Percentiles rank a stretch among this genome's conserved stretches.
phyloP scores from a whole-genome alignment of 108 stramenopile species.

The Skeletonema marinoi region DNA sequence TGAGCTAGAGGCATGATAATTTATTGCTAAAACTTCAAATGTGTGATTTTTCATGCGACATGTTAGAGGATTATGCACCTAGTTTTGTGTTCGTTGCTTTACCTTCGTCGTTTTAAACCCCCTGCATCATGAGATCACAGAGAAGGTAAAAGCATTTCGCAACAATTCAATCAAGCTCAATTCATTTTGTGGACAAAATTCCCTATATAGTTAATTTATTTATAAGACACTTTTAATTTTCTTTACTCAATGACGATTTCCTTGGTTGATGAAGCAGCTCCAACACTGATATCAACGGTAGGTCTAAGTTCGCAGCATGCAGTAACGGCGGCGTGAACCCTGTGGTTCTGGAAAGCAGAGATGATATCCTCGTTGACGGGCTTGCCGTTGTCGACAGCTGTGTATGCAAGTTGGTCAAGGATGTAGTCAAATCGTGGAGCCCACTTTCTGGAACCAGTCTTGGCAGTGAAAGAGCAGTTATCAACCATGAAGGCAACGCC shows the following conservation, averaged over 20 bases:
- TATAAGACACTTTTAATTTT: neutral
- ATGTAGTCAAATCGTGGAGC: slow-evolving; percentile 99
- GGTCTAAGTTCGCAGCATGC: slow-evolving; percentile 97
- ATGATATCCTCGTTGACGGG: slow-evolving; percentile 89
- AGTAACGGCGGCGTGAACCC: slow-evolving; percentile 92
- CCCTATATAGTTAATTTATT: neutral
- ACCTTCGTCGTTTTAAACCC: no score
- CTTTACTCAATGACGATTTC: slow-evolving; percentile 94
- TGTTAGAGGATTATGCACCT: no score
- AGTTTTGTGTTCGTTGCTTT: no score
- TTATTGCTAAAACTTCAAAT: no score
- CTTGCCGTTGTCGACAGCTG: slow-evolving; percentile 93
- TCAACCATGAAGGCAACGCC: slow-evolving; percentile 99
- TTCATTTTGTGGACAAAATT: neutral
- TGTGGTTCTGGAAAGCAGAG: slow-evolving; percentile 89
- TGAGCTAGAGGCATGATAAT: neutral
- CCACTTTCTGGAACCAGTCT: slow-evolving; percentile 98
- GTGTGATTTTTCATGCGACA: no score
- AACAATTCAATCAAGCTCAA: neutral
- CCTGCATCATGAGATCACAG: no score
- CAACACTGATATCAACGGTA: slow-evolving; percentile 93
- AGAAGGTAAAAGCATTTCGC: neutral
- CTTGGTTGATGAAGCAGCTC: slow-evolving; percentile 92
- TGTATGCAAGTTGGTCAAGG: slow-evolving; percentile 97
- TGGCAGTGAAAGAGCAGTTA: slow-evolving; percentile 99